Evolutionary conservation across 208 protist genomes (phyloP), one percentile per base, ranked within the genome.

Genomic region (Spongospora subterranea): DNA sequence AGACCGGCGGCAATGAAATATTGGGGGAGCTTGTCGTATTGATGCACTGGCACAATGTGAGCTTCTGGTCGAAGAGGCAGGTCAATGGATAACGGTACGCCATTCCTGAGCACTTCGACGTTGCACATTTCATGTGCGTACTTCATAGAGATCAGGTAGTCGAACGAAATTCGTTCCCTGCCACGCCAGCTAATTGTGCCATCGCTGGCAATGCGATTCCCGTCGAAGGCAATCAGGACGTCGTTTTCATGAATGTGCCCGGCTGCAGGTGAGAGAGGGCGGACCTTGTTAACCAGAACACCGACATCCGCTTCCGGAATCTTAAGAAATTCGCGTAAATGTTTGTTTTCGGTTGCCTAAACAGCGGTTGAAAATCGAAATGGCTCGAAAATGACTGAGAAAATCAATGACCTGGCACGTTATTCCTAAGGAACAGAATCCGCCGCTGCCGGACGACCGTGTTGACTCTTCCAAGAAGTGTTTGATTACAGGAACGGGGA

Each of bases 401-500:
- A 60, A 6, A 29, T 60, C 50, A 60, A 6, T 60, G 24, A 60
- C 50, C 66, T 41, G 54, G 40, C 89, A 91, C 11, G 35, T 32
- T n/a, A 91, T 32, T 13, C 89, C 89, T 13, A 91, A 13, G n/a
- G 43, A 77, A 35, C 66, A 89, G 65, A 93, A 89, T 46, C 82
- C 60, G 71, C 43, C 39, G 39, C 39, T 40, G 17, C 41, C 17
- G 24, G 46, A 54, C n/a, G 43, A 53, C 0, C 90, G 35, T 11
- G 60, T 66, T 39, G 54, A 91, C 35, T 92, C 90, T 32, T 88
- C 88, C 0, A 93, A 77, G 76, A 93, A 93, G 0, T 91, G 92
- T 76, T 92, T 35, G 38, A 93, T 92, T 39, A 93, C 89, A 11
- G 92, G 92, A 38, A 93, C 92, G 29, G 92, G 92, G 0, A 93